Conservation (phyloP, 1,284 basidiomycete genomes). For the Trichosporon ovoides region DNA sequence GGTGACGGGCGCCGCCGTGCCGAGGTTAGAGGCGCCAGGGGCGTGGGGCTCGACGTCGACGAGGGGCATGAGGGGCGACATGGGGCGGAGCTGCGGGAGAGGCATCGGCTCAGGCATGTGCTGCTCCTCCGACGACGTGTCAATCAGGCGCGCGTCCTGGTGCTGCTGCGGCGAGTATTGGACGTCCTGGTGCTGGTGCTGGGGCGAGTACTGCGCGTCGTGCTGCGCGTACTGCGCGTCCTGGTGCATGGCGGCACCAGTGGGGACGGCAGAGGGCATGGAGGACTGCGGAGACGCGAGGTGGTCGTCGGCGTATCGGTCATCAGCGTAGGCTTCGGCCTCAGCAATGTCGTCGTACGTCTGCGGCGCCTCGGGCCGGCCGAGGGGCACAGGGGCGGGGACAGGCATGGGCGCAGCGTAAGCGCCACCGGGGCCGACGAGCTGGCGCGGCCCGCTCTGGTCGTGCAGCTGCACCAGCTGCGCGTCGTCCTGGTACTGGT, state of each 20-base stretch:
- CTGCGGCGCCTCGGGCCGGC: slow-evolving; percentile 34
- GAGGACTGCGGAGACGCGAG: slow-evolving; percentile 9
- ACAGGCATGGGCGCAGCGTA: slow-evolving; percentile 10
- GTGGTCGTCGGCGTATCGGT: slow-evolving; percentile 23
- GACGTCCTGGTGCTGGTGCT: too few species aligned
- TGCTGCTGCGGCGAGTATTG: background rate
- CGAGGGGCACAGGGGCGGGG: slow-evolving; percentile 35
- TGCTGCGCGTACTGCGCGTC: too few species aligned
- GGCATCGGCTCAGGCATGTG: slow-evolving; percentile 12
- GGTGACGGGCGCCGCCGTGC: background rate
- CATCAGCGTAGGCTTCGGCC: slow-evolving; percentile 29
- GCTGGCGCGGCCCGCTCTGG: slow-evolving; percentile 26
- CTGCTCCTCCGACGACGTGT: slow-evolving; percentile 1
- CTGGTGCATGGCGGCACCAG: too few species aligned
- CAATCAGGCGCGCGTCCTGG: background rate
- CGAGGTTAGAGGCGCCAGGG: background rate
- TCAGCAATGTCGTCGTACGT: slow-evolving; percentile 33
- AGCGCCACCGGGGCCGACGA: slow-evolving; percentile 30
- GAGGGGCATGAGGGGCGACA: slow-evolving; percentile 32
- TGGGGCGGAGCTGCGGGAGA: slow-evolving; percentile 35
- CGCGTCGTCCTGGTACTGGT: slow-evolving; percentile 9
- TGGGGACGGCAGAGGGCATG: background rate
- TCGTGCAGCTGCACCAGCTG: slow-evolving; percentile 19
- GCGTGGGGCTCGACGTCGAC: background rate
- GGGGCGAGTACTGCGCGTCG: too few species aligned